Evolutionary conservation across 73 alveolate species (phyloP).

Genomic region (Paramecium caudatum): DNA sequence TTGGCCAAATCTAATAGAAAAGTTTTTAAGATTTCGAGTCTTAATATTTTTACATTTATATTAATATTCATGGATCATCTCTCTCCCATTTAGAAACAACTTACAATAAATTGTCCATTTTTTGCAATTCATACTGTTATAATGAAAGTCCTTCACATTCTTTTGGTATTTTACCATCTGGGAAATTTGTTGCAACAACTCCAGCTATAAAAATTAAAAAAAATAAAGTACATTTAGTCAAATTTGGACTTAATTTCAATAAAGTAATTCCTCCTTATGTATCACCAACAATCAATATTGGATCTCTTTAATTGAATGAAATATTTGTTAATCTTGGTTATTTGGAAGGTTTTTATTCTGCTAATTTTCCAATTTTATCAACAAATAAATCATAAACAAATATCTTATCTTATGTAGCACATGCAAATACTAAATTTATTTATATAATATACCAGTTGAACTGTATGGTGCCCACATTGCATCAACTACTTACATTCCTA

Average conservation of each 20-base stretch:
- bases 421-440: conserved; percentile 84
- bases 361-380: conserved; percentile 83
- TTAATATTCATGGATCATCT: neutral
- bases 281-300: conserved; percentile 95
- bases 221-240: conserved; percentile 57
- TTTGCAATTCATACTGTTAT: neutral
- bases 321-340: conserved; percentile 93
- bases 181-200: neutral
- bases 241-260: conserved; percentile 83
- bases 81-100: neutral
- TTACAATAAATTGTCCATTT: neutral
- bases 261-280: conserved; percentile 91
- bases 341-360: conserved; percentile 82
- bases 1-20: conserved; percentile 71
- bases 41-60: conserved; percentile 39
- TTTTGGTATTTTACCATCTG: conserved; percentile 31
- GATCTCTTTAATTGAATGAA: conserved; percentile 91
- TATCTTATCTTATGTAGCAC: conserved; percentile 92
- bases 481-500: conserved; percentile 99
- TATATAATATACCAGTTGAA: conserved; percentile 86
- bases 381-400: conserved; percentile 91
- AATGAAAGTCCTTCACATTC: conserved; percentile 10
- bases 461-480: conserved; percentile 99
- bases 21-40: conserved; percentile 4
- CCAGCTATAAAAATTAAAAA: neutral